Evolutionary conservation across 2,329 filamentous ascomycete species (phyloP), one percentile per base, ranked within the genome.

Genomic region (Colletotrichum cuscutae): DNA sequence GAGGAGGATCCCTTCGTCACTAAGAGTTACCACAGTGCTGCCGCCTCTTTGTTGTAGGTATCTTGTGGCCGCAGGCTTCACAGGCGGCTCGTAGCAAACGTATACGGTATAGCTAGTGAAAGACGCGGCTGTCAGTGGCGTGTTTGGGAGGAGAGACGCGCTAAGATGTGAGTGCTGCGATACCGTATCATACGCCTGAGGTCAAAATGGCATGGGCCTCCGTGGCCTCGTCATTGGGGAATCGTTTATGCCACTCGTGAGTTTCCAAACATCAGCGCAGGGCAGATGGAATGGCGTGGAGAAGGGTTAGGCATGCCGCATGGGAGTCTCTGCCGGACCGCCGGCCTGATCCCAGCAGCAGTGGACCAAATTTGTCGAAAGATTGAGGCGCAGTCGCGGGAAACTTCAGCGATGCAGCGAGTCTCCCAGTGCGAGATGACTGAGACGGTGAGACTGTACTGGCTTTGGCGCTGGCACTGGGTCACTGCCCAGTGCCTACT

Each of bases 381-480:
- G 66, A 60, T n/a, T 54, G 70, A 70, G 70, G 70, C 70, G 70
- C 70, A 72, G 70, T 53, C 60, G 66, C 22, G 60, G 70, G 60
- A 70, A 70, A 60, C 66, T 72, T 72, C 66, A 70, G 66, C 22
- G 66, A 26, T 72, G 66, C 66, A 70, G 70, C 56, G 35, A 24
- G 32, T 66, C 42, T 70, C 53, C 56, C n/a, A 60, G 53, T 42
- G 67, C 60, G 52, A 26, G 30, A 30, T 32, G 30, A 65, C 30
- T 22, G 42, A 49, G 42, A 49, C 19, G 8, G 22, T 54, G 26
- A n/a, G 57, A 56, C 13, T 35, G 32, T 3, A 56, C 19, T 35
- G 32, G 32, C 32, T 35, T 12, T 12, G 32, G 32, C 11, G 32
- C 32, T 57, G n/a, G 56, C 46, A 49, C 35, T 56, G 49, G 28